These are phyloP conservation scores for Pilatotrama ljubarskyi DNA, from an alignment of 768 basidiomycete genomes.

Conservation along the genomic window DNA sequence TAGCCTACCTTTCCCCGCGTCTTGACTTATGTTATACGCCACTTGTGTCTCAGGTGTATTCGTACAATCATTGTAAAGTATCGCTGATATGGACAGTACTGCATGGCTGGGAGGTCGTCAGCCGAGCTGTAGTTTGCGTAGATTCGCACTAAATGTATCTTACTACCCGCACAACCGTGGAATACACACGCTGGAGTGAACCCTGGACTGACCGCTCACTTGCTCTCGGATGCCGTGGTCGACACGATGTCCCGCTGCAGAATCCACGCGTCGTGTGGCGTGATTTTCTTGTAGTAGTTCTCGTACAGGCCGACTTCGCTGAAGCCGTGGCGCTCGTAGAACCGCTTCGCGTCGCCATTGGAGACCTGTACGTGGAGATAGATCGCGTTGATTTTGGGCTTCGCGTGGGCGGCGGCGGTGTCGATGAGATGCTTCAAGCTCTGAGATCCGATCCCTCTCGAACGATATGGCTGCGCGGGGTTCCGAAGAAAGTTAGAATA, in stretches of 20 bases:
- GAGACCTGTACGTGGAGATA: conserved; percentile 89
- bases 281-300: conserved; percentile 89
- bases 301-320: conserved; percentile 61
- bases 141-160: conserved; percentile 19
- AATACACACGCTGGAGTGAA: conserved; percentile 12
- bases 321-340: conserved; percentile 87
- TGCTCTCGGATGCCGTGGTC: not conserved
- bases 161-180: conserved; percentile 15
- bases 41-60: conserved; percentile 23
- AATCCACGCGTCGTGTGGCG: conserved; percentile 84
- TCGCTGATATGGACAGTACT: conserved; percentile 22
- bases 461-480: conserved; percentile 74
- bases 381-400: conserved; percentile 65
- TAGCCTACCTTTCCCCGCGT: conserved; percentile 21
- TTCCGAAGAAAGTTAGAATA: conserved; percentile 5
- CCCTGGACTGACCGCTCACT: conserved; percentile 2
- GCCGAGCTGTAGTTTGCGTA: conserved; percentile 19
- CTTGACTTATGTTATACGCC: conserved; percentile 22
- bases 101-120: conserved; percentile 18
- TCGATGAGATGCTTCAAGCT: conserved; percentile 66
- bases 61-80: conserved; percentile 23
- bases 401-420: conserved; percentile 58
- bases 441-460: conserved; percentile 71
- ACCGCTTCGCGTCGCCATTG: conserved; percentile 72
- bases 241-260: conserved; percentile 59